A percentile compares a stretch with the other conserved stretches of the same genome.
Conservation (phyloP, 1,139 yeast species). For the Saccharomyces pastorianus region DNA sequence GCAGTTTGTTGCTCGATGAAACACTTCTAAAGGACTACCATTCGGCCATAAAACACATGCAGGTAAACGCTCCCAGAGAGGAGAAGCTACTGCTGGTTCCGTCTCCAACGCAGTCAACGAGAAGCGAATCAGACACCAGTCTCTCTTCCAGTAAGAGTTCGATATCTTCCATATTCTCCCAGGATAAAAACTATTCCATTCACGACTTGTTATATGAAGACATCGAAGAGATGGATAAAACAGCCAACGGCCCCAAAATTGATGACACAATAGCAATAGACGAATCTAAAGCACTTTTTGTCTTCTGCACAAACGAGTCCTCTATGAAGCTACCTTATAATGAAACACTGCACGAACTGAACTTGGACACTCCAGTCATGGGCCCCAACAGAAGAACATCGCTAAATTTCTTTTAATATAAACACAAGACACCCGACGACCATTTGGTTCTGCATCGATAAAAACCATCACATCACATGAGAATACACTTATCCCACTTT, state of each 20-base stretch:
- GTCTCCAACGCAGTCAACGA: neutral
- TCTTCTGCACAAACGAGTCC: constrained; percentile 1
- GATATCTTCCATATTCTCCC: constrained; percentile 13
- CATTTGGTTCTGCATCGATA: too few species aligned
- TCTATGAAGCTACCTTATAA: constrained; percentile 1
- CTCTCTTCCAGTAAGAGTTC: constrained; percentile 12
- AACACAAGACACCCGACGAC: too few species aligned
- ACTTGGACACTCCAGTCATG: neutral
- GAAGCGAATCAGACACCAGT: constrained; percentile 12
- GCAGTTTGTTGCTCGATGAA: constrained; percentile 23
- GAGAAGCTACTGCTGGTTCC: neutral
- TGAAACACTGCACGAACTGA: constrained; percentile 2
- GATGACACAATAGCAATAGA: constrained; percentile 5
- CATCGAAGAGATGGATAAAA: constrained; percentile 4
- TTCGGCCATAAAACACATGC: constrained; percentile 18
- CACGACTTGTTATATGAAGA: constrained; percentile 19
- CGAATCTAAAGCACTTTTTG: neutral
- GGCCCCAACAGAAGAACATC: neutral
- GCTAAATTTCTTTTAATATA: neutral
- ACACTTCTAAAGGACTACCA: constrained; percentile 23
- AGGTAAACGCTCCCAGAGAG: constrained; percentile 1
- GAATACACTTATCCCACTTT: neutral
- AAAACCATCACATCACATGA: too few species aligned
- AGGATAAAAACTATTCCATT: constrained; percentile 11
- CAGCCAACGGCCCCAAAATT: neutral